Evolutionary conservation across 371 early-diverging fungal genomes (phyloP).

Genomic region (Mucor circinelloides): DNA sequence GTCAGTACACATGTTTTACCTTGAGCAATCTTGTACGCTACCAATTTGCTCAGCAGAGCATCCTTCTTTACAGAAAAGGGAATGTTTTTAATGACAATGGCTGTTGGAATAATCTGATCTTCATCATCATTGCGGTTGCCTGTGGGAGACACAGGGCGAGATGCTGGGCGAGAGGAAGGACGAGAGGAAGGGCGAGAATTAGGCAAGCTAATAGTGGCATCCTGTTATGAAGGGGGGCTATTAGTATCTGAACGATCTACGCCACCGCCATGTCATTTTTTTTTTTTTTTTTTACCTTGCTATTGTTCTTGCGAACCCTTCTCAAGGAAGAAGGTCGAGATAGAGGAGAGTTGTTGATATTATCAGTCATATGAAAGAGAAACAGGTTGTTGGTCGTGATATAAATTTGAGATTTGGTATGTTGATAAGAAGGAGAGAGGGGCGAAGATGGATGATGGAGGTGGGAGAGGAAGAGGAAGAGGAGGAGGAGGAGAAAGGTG

Average conservation of each 20-base stretch:
- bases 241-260: background rate
- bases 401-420: background rate
- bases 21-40: slow-evolving; percentile 19
- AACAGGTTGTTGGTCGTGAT: slow-evolving; percentile 22
- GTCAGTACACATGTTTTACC: no score
- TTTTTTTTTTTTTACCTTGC: background rate
- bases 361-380: slow-evolving; percentile 10
- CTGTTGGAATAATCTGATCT: slow-evolving; percentile 62
- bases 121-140: slow-evolving; percentile 16
- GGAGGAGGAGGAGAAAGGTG: background rate
- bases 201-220: background rate
- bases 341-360: slow-evolving; percentile 13
- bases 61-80: slow-evolving; percentile 80
- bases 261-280: background rate
- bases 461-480: background rate
- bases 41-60: slow-evolving; percentile 67
- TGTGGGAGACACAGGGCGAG: slow-evolving; percentile 33
- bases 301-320: slow-evolving; percentile 19
- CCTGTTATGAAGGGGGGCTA: background rate
- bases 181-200: slow-evolving; percentile 20
- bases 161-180: slow-evolving; percentile 26
- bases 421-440: slow-evolving; percentile 9
- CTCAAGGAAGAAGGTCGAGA: slow-evolving; percentile 30
- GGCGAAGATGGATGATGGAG: background rate
- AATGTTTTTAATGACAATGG: slow-evolving; percentile 86